These are phyloP conservation scores for Schizothecium vesticola DNA, from an alignment of 495 filamentous ascomycete species.

Conservation along the genomic window DNA sequence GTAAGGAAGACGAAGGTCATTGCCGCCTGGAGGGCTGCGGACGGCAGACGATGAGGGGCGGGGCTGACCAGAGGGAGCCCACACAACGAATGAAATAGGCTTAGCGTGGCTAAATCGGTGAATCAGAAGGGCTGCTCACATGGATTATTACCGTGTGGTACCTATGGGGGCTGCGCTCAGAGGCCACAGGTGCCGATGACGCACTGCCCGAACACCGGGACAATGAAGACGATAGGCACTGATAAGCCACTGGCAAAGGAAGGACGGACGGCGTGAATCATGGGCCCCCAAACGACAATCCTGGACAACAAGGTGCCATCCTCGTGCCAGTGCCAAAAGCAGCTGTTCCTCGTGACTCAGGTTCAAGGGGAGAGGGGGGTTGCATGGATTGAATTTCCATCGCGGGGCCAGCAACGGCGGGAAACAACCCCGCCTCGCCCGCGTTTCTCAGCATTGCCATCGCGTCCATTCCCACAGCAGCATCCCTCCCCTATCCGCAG, in stretches of 20 bases:
- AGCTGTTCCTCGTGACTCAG: neutral
- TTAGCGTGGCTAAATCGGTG: constrained; percentile 17
- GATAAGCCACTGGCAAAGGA: neutral
- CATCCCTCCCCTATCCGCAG: neutral
- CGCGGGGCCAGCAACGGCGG: neutral
- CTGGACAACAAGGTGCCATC: neutral
- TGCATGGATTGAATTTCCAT: neutral
- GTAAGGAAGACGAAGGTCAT: constrained; percentile 15
- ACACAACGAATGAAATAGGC: constrained; percentile 3
- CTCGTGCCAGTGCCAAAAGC: neutral
- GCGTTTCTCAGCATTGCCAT: too few species aligned
- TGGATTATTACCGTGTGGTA: constrained; percentile 6
- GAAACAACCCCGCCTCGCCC: constrained; percentile 5
- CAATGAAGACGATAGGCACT: neutral
- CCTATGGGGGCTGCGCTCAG: neutral
- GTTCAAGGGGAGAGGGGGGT: neutral
- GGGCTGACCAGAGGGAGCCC: constrained; percentile 24
- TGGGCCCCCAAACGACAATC: neutral
- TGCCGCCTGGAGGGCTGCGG: constrained; percentile 21
- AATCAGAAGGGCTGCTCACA: constrained; percentile 30
- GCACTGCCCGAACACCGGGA: neutral
- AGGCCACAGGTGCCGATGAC: constrained; percentile 6
- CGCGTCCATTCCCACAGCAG: neutral
- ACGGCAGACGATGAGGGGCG: constrained; percentile 19
- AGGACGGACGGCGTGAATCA: constrained; percentile 11